Conservation (phyloP, 352 stramenopile species). For the Aphanomyces astaci region DNA sequence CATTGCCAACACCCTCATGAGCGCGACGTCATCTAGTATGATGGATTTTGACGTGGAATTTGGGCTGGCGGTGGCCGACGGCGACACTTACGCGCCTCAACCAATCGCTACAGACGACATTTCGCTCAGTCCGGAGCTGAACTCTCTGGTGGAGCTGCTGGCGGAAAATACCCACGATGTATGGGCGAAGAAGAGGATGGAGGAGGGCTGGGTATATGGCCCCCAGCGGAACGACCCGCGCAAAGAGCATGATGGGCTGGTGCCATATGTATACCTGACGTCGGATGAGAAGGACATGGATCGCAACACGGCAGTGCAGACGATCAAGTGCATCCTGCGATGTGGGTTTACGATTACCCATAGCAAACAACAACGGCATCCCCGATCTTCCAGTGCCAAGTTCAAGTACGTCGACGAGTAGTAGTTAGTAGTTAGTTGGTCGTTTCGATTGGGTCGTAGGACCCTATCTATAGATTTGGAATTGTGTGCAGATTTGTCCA, state of each 20-base stretch:
- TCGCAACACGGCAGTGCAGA: constrained; percentile 76
- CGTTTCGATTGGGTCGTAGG: too few species aligned
- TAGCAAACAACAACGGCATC: constrained; percentile 33
- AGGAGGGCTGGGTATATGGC: constrained; percentile 68
- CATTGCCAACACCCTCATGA: too few species aligned
- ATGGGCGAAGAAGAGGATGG: constrained; percentile 75
- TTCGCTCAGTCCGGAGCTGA: constrained; percentile 48
- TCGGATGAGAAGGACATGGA: constrained; percentile 80
- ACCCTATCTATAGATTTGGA: too few species aligned
- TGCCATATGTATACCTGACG: constrained; percentile 72
- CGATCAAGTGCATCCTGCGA: constrained; percentile 65
- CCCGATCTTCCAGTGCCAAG: constrained; percentile 36
- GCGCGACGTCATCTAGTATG: too few species aligned
- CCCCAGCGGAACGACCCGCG: constrained; percentile 54
- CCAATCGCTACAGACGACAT: constrained; percentile 58
- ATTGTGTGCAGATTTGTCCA: too few species aligned
- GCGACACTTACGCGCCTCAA: constrained; percentile 51
- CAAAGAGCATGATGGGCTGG: constrained; percentile 63
- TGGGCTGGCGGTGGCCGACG: constrained; percentile 39
- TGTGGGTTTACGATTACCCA: constrained; percentile 63
- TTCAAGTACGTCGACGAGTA: neutral
- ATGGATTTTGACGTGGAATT: constrained; percentile 56
- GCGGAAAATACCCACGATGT: constrained; percentile 78
- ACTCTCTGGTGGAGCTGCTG: constrained; percentile 62
- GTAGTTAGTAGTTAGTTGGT: too few species aligned